These are phyloP conservation scores for Scortechinia acanthostroma DNA, from an alignment of 2,329 filamentous ascomycete genomes.

Conservation along the genomic window DNA sequence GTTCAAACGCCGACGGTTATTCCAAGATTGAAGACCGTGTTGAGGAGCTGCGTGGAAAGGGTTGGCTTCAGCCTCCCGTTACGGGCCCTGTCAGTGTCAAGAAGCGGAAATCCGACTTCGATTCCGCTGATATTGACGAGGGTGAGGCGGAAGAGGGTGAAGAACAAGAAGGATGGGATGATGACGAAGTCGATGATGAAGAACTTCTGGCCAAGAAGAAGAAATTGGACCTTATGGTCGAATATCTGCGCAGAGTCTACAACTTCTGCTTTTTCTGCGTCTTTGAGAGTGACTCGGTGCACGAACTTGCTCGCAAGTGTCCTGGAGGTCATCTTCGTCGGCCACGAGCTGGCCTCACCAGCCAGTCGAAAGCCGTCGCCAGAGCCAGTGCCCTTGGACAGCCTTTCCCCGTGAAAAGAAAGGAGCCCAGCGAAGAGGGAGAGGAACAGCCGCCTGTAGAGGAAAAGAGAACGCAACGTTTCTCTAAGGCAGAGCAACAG, in stretches of 20 bases:
- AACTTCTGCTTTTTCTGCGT: constrained; percentile 99
- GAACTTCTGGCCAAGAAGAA: constrained; percentile 90
- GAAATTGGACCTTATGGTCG: constrained; percentile 87
- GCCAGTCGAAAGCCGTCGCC: constrained; percentile 76
- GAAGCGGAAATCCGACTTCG: constrained; percentile 48
- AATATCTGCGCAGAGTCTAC: constrained; percentile 92
- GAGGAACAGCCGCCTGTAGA: constrained; percentile 56
- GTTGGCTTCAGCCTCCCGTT: constrained; percentile 65
- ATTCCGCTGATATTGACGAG: constrained; percentile 55
- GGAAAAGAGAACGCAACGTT: constrained; percentile 68
- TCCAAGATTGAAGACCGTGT: constrained; percentile 80
- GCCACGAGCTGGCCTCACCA: constrained; percentile 77
- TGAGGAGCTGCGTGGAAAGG: constrained; percentile 70
- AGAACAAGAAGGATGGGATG: constrained; percentile 67
- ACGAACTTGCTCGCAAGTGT: constrained; percentile 91
- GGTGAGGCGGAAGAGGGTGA: constrained; percentile 71
- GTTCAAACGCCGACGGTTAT: constrained; percentile 69
- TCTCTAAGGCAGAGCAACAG: constrained; percentile 79
- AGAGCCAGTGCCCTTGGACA: constrained; percentile 76
- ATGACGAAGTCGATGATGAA: constrained; percentile 83
- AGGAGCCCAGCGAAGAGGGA: constrained; percentile 52
- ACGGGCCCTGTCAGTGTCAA: constrained; percentile 45
- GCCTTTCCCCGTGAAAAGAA: constrained; percentile 77
- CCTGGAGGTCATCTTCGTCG: constrained; percentile 93
- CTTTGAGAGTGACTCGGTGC: constrained; percentile 93